Base-by-base conservation (phyloP, 1,284 basidiomycete genomes). In the Amylostereum chailletii region DNA sequence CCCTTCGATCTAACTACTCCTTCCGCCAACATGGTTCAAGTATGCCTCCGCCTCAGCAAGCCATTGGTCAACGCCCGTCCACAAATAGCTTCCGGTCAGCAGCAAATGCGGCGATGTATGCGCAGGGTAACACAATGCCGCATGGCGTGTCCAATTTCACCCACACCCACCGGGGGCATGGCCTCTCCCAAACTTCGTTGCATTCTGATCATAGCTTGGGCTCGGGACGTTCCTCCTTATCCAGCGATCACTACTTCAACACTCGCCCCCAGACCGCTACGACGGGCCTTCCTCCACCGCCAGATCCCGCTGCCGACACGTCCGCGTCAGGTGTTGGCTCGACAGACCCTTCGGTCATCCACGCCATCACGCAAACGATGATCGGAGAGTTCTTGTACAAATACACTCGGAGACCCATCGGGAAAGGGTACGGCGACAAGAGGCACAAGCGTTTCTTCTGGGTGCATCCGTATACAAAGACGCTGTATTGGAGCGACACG, bases 301-400 rank as follows among this genome's bases (percentile, higher is more conserved):
- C 56, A 30, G 53, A 40, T 27, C 42, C 41, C 39, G 42, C 55
- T 1, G 70, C 69, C 0, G 68, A 74, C 55, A 61, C 65, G 34
- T 53, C 60, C 5, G 50, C 54, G 30, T 58, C 54, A 31, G 51
- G 52, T 34, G 53, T 50, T 5, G 58, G 69, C 39, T 69, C 83
- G 27, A 95, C 93, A 9, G 94, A 97, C 64, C 91, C 92, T 1
- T 67, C 74, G 2, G 71, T 94, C 56, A 94, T 98, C 58, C 94
- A 97, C 63, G 90, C 94, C 2, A 98, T 99, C 61, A 99, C 95
- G 3, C 94, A 98, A 75, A 97, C 94, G 27, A 99, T 99, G 95
- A 98, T 99, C 58, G 94, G 95, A 55, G 95, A 98, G 74, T 98
- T 94, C 70, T 70, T 99, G 70, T 92, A 90, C 81, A 99, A 99